Evolutionary conservation across 2,329 filamentous ascomycete species (phyloP), one percentile per base, ranked within the genome.

Genomic region (Fusarium equiseti): DNA sequence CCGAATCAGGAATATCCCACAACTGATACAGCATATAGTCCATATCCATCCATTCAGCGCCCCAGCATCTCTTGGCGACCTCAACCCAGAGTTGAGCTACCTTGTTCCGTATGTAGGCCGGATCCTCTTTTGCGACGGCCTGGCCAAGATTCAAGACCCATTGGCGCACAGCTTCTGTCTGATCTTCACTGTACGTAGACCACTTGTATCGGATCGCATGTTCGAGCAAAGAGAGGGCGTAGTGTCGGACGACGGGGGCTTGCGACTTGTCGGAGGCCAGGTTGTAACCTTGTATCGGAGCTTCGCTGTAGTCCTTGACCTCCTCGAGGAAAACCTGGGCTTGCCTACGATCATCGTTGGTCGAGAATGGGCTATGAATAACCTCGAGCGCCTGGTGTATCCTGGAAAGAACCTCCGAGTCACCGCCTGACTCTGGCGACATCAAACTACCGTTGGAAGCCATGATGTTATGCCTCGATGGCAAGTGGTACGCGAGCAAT

Each of bases 11-110:
- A 18, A 86, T 80, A 79, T 94, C 91, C 96, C 96, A 99, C 22
- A 98, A 85, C 75, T 90, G 88, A 46, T 95, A 88, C 59, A 99
- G 86, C 77, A 92, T 86, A 69, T 90, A 83, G 79, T 99, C 97
- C 95, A 99, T 97, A 77, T 97, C 90, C 84, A 92, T 90, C 96
- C 97, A 99, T 67, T 96, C 92, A 32, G 89, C 86, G n/a, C 88
- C 93, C 96, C 96, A 99, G 77, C 90, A 92, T 75, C 95, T 89
- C 83, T 98, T 98, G 43, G 95, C 94, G 56, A 97, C 86, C 80
- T 98, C 96, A 10, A 95, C 93, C 96, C 96, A 99, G 67, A 99
- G 83, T 81, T 97, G 92, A 29, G 93, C 94, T 35, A 96, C 91
- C 83, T 99, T 99, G 85, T 97, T 98, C 73, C 95, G 88, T 71